A percentile compares a stretch with the other conserved stretches of the same genome.
These are phyloP conservation scores for Bruguiera hainesii DNA, from an alignment of 441 rosid species.

Conservation along the genomic window DNA sequence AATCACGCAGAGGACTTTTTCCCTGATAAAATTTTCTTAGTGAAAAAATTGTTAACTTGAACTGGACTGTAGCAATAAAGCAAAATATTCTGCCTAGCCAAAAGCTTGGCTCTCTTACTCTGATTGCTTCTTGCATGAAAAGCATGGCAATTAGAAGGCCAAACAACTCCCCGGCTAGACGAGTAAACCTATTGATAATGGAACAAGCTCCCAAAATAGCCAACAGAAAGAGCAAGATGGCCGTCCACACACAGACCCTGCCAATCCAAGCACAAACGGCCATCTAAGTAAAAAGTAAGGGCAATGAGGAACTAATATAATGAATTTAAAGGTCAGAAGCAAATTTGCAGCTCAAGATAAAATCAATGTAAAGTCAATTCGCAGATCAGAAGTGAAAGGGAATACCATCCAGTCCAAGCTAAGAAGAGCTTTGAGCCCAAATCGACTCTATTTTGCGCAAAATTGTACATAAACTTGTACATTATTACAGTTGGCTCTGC, in stretches of 20 bases:
- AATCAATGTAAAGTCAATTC: constrained; percentile 1
- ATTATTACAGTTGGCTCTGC: constrained; percentile 82
- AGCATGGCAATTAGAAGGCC: constrained; percentile 84
- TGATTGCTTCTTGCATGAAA: constrained; percentile 78
- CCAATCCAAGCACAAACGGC: constrained; percentile 11
- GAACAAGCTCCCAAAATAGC: constrained; percentile 73
- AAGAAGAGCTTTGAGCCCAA: constrained; percentile 66
- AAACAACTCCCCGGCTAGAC: constrained; percentile 75
- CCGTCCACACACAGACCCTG: constrained; percentile 84
- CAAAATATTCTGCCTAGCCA: not conserved
- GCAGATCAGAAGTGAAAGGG: constrained; percentile 9
- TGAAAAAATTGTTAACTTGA: no score
- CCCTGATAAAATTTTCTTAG: no score
- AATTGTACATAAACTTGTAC: constrained; percentile 77
- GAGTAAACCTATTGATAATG: constrained; percentile 72
- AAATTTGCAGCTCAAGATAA: not conserved
- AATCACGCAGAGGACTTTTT: not conserved
- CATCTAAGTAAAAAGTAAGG: not conserved
- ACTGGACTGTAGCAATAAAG: not conserved
- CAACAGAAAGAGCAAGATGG: constrained; percentile 59
- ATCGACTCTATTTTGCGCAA: constrained; percentile 58
- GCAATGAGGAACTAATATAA: not conserved
- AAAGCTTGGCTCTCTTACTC: constrained; percentile 36
- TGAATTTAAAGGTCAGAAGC: no score
- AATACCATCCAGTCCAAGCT: constrained; percentile 81